phyloP scores from a whole-genome alignment of 768 basidiomycete species.

The Macrolepiota albuminosa region DNA sequence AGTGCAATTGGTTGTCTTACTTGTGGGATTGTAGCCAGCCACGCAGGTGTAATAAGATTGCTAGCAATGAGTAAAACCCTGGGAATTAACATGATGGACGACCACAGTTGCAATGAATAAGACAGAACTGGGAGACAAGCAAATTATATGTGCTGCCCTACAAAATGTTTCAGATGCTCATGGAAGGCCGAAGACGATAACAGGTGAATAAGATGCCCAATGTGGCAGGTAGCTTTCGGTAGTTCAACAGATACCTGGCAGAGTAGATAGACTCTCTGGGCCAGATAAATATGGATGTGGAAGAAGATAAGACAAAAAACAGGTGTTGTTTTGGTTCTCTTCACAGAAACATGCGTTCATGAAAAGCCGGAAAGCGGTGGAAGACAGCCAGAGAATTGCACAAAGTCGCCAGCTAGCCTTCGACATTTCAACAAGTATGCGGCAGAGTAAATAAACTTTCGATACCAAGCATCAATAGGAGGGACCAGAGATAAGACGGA shows the following conservation, averaged over 20 bases:
- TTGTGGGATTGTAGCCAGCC: not conserved
- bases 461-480: not conserved
- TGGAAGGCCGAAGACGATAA: not conserved
- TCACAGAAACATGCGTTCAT: not conserved
- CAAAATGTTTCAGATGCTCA: not conserved
- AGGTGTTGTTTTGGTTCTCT: not conserved
- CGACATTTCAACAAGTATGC: not conserved
- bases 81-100: not conserved
- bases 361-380: not conserved
- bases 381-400: not conserved
- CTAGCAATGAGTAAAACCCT: not conserved
- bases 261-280: not conserved
- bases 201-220: not conserved
- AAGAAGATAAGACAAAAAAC: not conserved
- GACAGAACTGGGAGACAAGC: not conserved
- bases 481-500: not conserved
- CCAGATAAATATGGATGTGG: not conserved
- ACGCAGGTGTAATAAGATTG: not conserved
- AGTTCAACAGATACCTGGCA: no score
- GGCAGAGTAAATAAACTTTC: not conserved
- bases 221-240: not conserved
- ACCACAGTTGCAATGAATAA: not conserved
- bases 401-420: not conserved
- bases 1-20: slow-evolving; percentile 9
- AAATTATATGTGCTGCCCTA: not conserved